Conservation (phyloP, 2,329 filamentous ascomycete species). For the Fusarium sororula region DNA sequence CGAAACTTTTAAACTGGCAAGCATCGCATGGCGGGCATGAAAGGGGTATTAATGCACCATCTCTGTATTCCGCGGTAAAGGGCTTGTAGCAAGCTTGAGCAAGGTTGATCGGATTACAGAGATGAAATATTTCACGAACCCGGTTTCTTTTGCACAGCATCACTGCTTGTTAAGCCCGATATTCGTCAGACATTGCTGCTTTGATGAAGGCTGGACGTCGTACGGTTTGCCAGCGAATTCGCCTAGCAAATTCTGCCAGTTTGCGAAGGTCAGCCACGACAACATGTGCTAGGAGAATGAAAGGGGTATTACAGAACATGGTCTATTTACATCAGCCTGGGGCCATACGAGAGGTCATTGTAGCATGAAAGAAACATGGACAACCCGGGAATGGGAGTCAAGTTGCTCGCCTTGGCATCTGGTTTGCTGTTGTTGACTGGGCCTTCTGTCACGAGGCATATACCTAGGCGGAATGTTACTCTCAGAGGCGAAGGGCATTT, state of each 20-base stretch:
- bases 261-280: background rate
- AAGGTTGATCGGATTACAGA: constrained; percentile 14
- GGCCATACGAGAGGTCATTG: background rate
- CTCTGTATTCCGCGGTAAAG: background rate
- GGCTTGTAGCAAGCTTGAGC: background rate
- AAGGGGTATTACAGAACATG: background rate
- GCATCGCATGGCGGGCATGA: background rate
- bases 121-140: background rate
- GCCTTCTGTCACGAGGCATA: constrained; percentile 2
- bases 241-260: constrained; percentile 8
- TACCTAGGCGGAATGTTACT: background rate
- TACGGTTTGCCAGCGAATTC: background rate
- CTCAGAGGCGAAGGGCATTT: background rate
- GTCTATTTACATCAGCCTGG: background rate
- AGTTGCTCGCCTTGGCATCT: background rate
- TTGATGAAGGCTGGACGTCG: background rate
- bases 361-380: background rate
- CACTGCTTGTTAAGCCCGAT: background rate
- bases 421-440: constrained; percentile 3
- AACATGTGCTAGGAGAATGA: background rate
- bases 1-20: background rate
- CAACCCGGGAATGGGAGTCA: background rate
- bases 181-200: background rate
- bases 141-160: background rate
- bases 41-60: background rate